phyloP scores from a whole-genome alignment of 2,329 filamentous ascomycete species.

The Colletotrichum ledebouriae region DNA sequence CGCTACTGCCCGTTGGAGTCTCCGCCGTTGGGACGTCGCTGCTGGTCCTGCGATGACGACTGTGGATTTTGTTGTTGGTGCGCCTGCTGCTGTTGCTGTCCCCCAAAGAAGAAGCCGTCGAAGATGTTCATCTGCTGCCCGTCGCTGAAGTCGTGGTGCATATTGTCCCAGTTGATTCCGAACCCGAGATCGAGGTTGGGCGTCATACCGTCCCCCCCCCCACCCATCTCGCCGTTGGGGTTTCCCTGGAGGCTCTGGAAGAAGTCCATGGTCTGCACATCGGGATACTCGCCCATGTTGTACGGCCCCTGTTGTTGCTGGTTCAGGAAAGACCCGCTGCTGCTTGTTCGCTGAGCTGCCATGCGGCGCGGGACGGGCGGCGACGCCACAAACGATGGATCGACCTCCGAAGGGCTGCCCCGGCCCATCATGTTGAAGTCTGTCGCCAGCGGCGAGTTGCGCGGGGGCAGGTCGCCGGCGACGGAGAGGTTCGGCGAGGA shows the following conservation, averaged over 20 bases:
- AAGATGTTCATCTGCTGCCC: constrained; percentile 75
- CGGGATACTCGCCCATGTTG: constrained; percentile 57
- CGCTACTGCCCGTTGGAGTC: constrained; percentile 4
- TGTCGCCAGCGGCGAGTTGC: constrained; percentile 57
- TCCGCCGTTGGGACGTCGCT: constrained; percentile 41
- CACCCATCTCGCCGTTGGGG: constrained; percentile 43
- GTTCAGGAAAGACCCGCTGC: constrained; percentile 50
- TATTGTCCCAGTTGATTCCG: constrained; percentile 73
- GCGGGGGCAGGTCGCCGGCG: constrained; percentile 53
- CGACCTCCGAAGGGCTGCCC: constrained; percentile 51
- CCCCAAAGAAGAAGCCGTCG: constrained; percentile 80
- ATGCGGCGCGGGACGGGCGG: constrained; percentile 56
- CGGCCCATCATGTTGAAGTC: constrained; percentile 52
- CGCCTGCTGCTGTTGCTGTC: constrained; percentile 53
- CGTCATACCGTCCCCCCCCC: constrained; percentile 53
- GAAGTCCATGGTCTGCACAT: constrained; percentile 68
- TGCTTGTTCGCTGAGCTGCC: constrained; percentile 51
- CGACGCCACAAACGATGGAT: constrained; percentile 61
- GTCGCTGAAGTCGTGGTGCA: constrained; percentile 74
- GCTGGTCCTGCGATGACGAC: constrained; percentile 36
- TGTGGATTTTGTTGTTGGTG: constrained; percentile 19
- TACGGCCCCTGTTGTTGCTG: constrained; percentile 50
- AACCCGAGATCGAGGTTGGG: constrained; percentile 74
- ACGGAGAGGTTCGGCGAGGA: constrained; percentile 58
- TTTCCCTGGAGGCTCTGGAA: constrained; percentile 60